Conservation (phyloP, 257 asterid species). For the Ballota nigra region DNA sequence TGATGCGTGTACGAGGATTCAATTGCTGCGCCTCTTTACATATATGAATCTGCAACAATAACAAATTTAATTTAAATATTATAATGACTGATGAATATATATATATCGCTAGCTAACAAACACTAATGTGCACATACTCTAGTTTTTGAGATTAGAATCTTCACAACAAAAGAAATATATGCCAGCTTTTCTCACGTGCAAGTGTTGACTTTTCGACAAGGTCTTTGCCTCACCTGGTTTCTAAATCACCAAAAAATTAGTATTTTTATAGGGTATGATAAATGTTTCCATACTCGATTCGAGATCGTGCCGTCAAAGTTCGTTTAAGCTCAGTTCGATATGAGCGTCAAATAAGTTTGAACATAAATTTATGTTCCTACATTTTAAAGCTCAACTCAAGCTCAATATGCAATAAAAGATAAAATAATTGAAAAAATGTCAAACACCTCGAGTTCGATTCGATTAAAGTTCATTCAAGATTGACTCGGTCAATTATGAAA, state of each 20-base stretch:
- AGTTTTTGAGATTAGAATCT: not conserved
- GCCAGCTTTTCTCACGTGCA: slow-evolving; percentile 27
- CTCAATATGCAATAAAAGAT: no score
- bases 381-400: no score
- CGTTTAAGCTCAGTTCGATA: no score
- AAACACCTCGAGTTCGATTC: no score
- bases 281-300: no score
- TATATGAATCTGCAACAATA: not conserved
- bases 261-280: not conserved
- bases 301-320: no score
- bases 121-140: not conserved
- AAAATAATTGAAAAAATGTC: no score
- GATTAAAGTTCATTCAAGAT: no score
- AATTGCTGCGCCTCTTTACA: not conserved
- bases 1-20: slow-evolving; percentile 47
- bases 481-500: no score
- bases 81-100: not conserved
- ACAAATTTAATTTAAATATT: not conserved
- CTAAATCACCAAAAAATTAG: not conserved
- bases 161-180: not conserved
- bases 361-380: no score
- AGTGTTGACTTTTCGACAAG: slow-evolving; percentile 24
- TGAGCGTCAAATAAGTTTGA: no score
- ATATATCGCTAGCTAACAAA: not conserved
- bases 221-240: not conserved